Conservation (phyloP, 306 rosid species). For the Cucurbita maxima region DNA sequence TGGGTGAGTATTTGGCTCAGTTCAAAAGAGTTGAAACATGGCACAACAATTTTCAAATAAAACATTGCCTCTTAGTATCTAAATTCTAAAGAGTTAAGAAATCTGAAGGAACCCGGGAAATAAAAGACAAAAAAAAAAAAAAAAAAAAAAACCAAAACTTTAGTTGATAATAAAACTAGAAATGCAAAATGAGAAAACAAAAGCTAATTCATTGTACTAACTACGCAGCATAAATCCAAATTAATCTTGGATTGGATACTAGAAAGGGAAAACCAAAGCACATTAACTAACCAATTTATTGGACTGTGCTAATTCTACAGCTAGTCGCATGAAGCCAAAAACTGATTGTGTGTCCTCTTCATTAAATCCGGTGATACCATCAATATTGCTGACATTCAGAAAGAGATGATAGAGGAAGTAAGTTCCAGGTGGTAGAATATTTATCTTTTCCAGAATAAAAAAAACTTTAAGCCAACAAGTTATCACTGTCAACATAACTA, state of each 20-base stretch:
- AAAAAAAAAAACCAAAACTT: too few species aligned
- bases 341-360: constrained; percentile 43
- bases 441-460: neutral
- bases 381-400: constrained; percentile 45
- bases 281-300: constrained; percentile 41
- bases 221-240: neutral
- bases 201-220: neutral
- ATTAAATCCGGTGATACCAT: constrained; percentile 75
- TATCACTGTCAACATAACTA: neutral
- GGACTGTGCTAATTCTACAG: constrained; percentile 49
- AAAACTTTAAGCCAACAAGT: neutral
- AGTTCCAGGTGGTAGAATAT: constrained; percentile 4
- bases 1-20: neutral
- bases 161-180: neutral
- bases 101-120: neutral
- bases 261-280: neutral
- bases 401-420: constrained; percentile 8
- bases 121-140: neutral
- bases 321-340: constrained; percentile 47
- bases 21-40: neutral
- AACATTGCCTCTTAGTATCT: neutral
- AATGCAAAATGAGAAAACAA: neutral
- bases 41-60: neutral
- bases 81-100: neutral
- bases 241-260: neutral